Percentiles rank a stretch among this genome's conserved stretches.
These are phyloP conservation scores for Neofusicoccum parvum DNA, from an alignment of 2,329 filamentous ascomycete genomes.

Conservation along the genomic window DNA sequence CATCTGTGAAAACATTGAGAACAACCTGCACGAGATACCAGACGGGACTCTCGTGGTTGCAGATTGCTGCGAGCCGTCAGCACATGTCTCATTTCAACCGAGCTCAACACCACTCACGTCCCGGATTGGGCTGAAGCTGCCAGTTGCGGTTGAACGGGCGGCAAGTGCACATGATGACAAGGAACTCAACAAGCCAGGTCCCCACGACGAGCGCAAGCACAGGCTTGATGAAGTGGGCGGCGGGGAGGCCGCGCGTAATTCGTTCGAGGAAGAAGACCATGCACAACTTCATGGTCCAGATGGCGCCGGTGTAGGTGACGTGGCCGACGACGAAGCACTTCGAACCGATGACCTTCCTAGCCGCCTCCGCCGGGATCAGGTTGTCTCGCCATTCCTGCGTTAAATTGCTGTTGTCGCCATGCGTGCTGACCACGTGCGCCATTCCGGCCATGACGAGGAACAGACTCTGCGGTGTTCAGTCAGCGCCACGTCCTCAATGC, in stretches of 20 bases:
- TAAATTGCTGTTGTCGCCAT: not conserved
- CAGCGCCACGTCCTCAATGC: not conserved
- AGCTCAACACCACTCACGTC: not conserved
- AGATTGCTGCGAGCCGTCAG: not conserved
- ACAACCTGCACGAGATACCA: not conserved
- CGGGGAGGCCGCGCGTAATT: not conserved
- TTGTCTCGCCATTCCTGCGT: not conserved
- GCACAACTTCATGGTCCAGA: conserved; percentile 6
- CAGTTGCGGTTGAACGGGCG: not conserved
- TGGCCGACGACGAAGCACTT: conserved; percentile 1
- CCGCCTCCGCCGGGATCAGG: not conserved
- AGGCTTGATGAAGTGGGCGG: not conserved
- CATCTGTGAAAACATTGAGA: not conserved
- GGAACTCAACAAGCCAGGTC: not conserved
- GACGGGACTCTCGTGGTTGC: not conserved
- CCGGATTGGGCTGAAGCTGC: not conserved
- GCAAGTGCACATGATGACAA: conserved; percentile 1
- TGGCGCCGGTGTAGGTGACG: not conserved
- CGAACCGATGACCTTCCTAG: not conserved
- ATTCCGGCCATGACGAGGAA: conserved; percentile 1
- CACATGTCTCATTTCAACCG: too few relatives aligned
- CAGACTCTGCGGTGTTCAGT: not conserved
- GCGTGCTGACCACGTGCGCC: not conserved
- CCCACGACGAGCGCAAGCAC: not conserved
- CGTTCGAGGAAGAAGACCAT: not conserved